Evolutionary conservation across 2,329 filamentous ascomycete species (phyloP).

Genomic region (Apiospora saccharicola): DNA sequence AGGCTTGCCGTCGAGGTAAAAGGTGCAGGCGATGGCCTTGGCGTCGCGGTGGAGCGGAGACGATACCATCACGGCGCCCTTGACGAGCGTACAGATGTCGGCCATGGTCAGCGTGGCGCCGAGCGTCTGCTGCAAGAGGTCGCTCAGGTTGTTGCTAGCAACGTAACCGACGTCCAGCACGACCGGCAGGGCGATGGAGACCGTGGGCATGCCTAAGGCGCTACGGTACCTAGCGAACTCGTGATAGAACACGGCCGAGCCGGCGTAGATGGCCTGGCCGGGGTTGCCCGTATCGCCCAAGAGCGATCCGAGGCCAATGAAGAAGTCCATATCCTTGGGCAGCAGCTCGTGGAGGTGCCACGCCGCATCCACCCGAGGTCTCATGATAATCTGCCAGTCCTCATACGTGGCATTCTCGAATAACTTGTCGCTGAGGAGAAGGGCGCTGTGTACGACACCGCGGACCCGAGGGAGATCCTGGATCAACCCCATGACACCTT

Average conservation of each 20-base stretch:
- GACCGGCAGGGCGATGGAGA: conserved; percentile 30
- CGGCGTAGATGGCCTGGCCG: conserved; percentile 40
- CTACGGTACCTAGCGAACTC: conserved; percentile 35
- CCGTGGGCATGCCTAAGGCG: conserved; percentile 28
- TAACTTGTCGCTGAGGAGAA: conserved; percentile 48
- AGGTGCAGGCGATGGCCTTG: conserved; percentile 25
- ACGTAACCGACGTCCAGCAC: conserved; percentile 34
- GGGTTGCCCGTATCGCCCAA: conserved; percentile 47
- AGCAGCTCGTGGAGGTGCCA: conserved; percentile 58
- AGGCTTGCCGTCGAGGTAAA: conserved; percentile 23
- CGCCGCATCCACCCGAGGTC: conserved; percentile 57
- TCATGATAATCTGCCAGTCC: conserved; percentile 55
- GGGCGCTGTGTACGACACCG: conserved; percentile 35
- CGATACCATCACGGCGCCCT: conserved; percentile 27
- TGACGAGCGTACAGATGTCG: conserved; percentile 29
- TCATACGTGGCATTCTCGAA: conserved; percentile 60
- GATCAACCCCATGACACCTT: conserved; percentile 26
- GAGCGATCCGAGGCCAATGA: conserved; percentile 59
- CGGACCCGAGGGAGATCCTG: conserved; percentile 31
- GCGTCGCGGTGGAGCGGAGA: conserved; percentile 24
- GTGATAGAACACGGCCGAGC: conserved; percentile 39
- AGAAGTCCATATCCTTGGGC: conserved; percentile 53
- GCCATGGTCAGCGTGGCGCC: conserved; percentile 30
- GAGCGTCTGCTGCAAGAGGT: conserved; percentile 26
- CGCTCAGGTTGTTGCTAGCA: conserved; percentile 27